Evolutionary conservation across 768 basidiomycete species (phyloP), one percentile per base, ranked within the genome.

Genomic region (Cantharellus anzutake): DNA sequence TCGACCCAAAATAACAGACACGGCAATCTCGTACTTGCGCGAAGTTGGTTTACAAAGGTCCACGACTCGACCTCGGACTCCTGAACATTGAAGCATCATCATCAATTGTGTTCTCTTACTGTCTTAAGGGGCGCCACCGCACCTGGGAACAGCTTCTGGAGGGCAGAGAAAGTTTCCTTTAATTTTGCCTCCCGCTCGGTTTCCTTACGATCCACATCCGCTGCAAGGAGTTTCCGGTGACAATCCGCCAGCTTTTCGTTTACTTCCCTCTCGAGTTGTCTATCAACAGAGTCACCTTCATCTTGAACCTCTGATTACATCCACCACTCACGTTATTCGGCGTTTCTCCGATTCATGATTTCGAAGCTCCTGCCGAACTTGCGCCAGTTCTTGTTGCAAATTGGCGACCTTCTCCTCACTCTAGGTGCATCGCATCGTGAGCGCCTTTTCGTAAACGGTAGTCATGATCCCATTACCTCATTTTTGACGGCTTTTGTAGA

Each of bases 41-140:
- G 84, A 82, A 2, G 86, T 88, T 3, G 96, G 94, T 68, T 94
- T 91, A 74, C 94, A 98, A 4, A 98, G 75, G 68, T 98, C 96
- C 37, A 91, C 78, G 2, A 98, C 81, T 16, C 96, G 81, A 0
- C 96, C 96, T 14, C 89, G 81, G 3, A 98, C 93, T 65, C 92
- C 90, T 88, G 58, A 29, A 42, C 3, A 38, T n/a, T 29, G 20
- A 29, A 29, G 20, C 20, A 29, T 29, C 20, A 29, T 1, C 20
- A 29, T 29, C 20, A 29, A 29, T 29, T 29, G 20, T 29, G 20
- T 29, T 7, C 16, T 38, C 14, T 34, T 4, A 56, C 20, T 29
- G 20, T 29, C 20, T 29, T 29, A 29, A 29, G 20, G 20, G 20
- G 20, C 20, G 7, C 41, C n/a, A 51, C 52, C 70, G 4, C 57